phyloP scores from a whole-genome alignment of 2,329 filamentous ascomycete species.

The Aspergillus felis region DNA sequence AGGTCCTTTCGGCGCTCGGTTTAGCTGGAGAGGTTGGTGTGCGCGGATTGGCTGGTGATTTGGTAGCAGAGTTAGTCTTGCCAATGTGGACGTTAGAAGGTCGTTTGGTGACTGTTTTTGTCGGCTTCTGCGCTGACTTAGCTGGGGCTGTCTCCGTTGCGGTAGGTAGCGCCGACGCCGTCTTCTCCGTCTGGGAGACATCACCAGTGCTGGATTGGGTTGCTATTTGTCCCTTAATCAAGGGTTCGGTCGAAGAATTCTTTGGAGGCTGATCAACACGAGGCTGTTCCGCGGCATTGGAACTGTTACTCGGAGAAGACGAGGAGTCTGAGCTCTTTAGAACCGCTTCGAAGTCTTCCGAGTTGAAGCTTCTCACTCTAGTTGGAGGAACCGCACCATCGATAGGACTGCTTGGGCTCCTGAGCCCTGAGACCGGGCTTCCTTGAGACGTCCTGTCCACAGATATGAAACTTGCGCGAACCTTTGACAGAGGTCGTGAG shows the following conservation, averaged over 20 bases:
- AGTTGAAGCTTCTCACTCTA: conserved; percentile 29
- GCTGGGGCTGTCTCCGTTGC: conserved; percentile 7
- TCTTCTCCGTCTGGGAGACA: conserved; percentile 9
- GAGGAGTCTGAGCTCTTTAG: conserved; percentile 26
- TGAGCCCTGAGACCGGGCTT: conserved; percentile 39
- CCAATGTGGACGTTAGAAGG: conserved; percentile 28
- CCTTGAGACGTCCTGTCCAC: conserved; percentile 54
- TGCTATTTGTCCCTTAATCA: not conserved
- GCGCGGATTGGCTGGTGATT: conserved; percentile 17
- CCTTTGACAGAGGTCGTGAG: conserved; percentile 64
- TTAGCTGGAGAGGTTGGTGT: conserved; percentile 19
- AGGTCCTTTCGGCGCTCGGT: conserved; percentile 12
- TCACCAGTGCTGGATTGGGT: conserved; percentile 1
- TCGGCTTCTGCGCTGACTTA: conserved; percentile 14
- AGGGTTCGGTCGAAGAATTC: not conserved
- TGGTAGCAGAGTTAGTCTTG: conserved; percentile 23
- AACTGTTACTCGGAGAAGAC: conserved; percentile 24
- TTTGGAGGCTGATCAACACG: not conserved
- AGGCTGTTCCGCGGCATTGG: conserved; percentile 13
- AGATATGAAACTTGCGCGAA: conserved; percentile 70
- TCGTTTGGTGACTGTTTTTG: conserved; percentile 27
- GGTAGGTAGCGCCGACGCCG: conserved; percentile 4
- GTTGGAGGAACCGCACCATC: conserved; percentile 26
- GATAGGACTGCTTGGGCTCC: conserved; percentile 37
- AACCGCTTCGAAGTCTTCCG: conserved; percentile 27